Conservation (phyloP, 768 basidiomycete genomes). For the Ramaria sp. region DNA sequence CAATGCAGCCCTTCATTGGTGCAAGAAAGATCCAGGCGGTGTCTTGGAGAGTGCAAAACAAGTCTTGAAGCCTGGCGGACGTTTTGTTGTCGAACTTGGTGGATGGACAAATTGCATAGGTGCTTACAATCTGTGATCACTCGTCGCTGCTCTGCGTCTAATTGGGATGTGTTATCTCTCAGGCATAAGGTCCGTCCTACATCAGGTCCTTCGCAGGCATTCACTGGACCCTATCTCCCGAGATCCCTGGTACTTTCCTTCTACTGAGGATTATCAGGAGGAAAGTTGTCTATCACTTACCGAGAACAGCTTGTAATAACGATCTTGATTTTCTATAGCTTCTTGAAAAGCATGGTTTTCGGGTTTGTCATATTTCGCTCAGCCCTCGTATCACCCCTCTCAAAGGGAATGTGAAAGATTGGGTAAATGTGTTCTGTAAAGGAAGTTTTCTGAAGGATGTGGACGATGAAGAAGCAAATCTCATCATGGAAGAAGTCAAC, state of each 20-base stretch:
- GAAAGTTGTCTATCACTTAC: conserved; percentile 22
- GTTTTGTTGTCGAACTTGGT: conserved; percentile 69
- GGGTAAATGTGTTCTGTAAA: conserved; percentile 59
- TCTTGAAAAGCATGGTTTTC: conserved; percentile 44
- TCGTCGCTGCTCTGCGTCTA: conserved; percentile 3
- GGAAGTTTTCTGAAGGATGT: conserved; percentile 46
- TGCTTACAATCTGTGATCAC: conserved; percentile 17
- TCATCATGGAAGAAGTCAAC: conserved; percentile 53
- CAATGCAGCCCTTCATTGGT: conserved; percentile 80
- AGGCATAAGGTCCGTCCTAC: conserved; percentile 53
- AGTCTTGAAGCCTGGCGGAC: conserved; percentile 57
- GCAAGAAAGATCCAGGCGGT: conserved; percentile 57
- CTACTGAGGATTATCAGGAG: conserved; percentile 49
- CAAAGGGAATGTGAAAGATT: conserved; percentile 42
- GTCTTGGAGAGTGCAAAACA: conserved; percentile 51
- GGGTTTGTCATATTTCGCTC: conserved; percentile 40
- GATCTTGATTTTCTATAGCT: conserved; percentile 29
- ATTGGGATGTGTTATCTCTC: neutral
- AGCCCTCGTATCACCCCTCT: conserved; percentile 46
- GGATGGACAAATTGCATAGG: conserved; percentile 65
- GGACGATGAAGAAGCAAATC: conserved; percentile 39
- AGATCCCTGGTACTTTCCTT: conserved; percentile 86
- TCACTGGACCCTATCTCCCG: conserved; percentile 46
- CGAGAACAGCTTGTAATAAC: neutral
- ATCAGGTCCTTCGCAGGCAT: conserved; percentile 36